Percentiles rank a stretch among this genome's conserved stretches.
These are phyloP conservation scores for Xylariaceae sp. DNA, from an alignment of 2,329 filamentous ascomycete species.

Conservation along the genomic window DNA sequence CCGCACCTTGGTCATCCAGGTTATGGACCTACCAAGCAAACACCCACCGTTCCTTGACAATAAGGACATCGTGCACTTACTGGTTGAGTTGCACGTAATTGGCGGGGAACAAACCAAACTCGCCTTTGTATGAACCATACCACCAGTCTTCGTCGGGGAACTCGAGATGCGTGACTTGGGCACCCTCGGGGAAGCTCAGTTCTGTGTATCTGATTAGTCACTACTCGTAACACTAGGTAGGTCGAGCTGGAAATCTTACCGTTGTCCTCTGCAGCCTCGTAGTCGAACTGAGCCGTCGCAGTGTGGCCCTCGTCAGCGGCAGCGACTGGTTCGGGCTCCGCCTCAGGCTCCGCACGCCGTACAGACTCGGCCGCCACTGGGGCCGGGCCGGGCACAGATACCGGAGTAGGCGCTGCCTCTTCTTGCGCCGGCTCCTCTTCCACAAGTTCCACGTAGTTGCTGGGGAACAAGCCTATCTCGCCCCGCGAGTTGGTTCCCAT, in stretches of 20 bases:
- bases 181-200: constrained; percentile 82
- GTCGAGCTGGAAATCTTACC: constrained; percentile 39
- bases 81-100: constrained; percentile 62
- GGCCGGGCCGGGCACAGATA: constrained; percentile 34
- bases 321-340: constrained; percentile 35
- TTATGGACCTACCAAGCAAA: too few relatives aligned
- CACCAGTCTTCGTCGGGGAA: constrained; percentile 99
- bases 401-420: constrained; percentile 29
- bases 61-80: constrained; percentile 17
- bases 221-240: background rate
- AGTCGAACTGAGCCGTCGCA: constrained; percentile 88
- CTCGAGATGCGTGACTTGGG: constrained; percentile 76
- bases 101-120: constrained; percentile 77
- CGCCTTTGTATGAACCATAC: constrained; percentile 80
- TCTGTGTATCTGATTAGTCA: constrained; percentile 48
- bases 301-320: constrained; percentile 50
- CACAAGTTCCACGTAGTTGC: constrained; percentile 91
- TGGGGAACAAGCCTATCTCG: constrained; percentile 88
- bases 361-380: constrained; percentile 34
- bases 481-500: constrained; percentile 84
- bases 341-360: constrained; percentile 28
- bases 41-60: too few relatives aligned
- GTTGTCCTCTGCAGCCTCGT: constrained; percentile 96
- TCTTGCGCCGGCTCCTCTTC: constrained; percentile 46
- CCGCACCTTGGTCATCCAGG: too few relatives aligned